phyloP scores from a whole-genome alignment of 177 flowering plant genomes.

The Tripterygium wilfordii region DNA sequence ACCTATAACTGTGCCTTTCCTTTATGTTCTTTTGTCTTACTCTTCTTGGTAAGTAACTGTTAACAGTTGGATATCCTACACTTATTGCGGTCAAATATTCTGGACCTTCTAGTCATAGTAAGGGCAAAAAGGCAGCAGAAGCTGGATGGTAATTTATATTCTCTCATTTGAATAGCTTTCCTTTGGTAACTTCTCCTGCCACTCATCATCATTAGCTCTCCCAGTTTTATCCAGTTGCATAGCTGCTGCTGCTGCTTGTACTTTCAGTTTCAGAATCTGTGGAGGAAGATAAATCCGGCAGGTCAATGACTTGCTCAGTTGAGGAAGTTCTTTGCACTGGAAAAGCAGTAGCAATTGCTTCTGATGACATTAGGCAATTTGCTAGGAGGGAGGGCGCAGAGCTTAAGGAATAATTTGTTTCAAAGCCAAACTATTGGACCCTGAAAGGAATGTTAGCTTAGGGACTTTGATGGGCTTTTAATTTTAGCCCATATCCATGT shows the following conservation, averaged over 20 bases:
- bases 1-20: too few relatives aligned
- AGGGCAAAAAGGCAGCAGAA: slow-evolving; percentile 2
- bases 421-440: slow-evolving; percentile 19
- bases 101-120: too few relatives aligned
- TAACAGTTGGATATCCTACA: too few relatives aligned
- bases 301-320: slow-evolving; percentile 5
- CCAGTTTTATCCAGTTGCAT: slow-evolving; percentile 64
- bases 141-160: slow-evolving; percentile 13
- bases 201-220: slow-evolving; percentile 76
- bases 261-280: slow-evolving; percentile 38
- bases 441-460: too few relatives aligned
- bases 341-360: slow-evolving; percentile 29
- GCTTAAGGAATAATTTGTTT: slow-evolving; percentile 29
- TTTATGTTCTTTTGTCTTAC: too few relatives aligned
- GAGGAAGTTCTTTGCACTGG: slow-evolving; percentile 22
- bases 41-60: too few relatives aligned
- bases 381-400: slow-evolving; percentile 43
- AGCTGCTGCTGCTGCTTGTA: slow-evolving; percentile 41
- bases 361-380: slow-evolving; percentile 27
- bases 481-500: too few relatives aligned
- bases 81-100: too few relatives aligned
- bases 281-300: slow-evolving; percentile 21
- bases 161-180: slow-evolving; percentile 38
- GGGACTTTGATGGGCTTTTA: too few relatives aligned
- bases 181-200: slow-evolving; percentile 47